Base-by-base conservation (phyloP, 345 rosid genomes). In the Salix dunnii region DNA sequence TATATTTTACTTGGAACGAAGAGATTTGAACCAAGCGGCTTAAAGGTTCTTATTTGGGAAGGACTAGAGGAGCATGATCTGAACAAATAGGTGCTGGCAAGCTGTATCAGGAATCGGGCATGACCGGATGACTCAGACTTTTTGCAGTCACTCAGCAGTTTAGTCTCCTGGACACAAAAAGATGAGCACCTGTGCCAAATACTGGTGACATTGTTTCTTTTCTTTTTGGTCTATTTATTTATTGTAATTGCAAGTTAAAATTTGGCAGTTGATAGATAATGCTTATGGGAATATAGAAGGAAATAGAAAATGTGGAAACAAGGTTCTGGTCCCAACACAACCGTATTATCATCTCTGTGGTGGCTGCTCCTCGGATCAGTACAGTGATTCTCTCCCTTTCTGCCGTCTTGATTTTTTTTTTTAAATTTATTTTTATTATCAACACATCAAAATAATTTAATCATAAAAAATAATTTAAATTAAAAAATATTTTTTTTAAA, bases 231-330 rank as follows among this genome's bases (percentile, higher is more conserved):
- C 71, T 27, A 51, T 75, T n/a, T 46, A 35, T 63, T 38, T 30
- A 5, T 27, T 83, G 84, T 84, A 84, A 84, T 81, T 70, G 63
- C 30, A 25, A 72, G 43, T 36, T 64, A 31, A 78, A 38, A 67
- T 70, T 55, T 65, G 51, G n/a, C 28, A 58, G 63, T 10, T 10
- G 28, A 58, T n/a, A 10, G 63, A 6, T 10, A 8, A 9, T n/a
- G 63, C 14, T 23, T 9, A 23, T 58, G 28, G 63, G 23, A 58
- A 58, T 58, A n/a, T 23, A 27, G 28, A 23, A 10, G 63, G 16
- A 46, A 3, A 10, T 58, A 58, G 28, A 25, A 53, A 53, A 21
- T 21, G 60, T 4, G 63, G 9, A 23, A n/a, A 58, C 25, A 58
- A 58, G 16, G 28, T n/a, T 3, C 62, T 4, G 2, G 63, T 53